Conservation (phyloP, 345 rosid genomes). For the Salix suchowensis region DNA sequence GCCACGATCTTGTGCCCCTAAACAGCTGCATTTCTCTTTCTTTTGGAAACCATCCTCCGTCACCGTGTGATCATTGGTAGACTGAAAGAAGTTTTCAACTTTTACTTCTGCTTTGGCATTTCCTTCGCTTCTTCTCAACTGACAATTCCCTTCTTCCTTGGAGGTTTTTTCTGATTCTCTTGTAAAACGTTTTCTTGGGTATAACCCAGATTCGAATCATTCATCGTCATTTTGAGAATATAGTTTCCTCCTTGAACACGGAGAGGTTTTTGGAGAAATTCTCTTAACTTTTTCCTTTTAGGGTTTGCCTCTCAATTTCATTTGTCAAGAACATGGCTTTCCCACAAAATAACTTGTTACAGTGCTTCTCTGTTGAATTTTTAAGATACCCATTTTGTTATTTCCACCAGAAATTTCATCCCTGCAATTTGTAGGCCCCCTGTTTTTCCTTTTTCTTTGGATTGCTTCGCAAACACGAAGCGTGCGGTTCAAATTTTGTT, state of each 20-base stretch:
- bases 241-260: not conserved
- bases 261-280: conserved; percentile 1
- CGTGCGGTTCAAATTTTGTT: conserved; percentile 8
- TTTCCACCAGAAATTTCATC: conserved; percentile 15
- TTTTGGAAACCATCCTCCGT: conserved; percentile 4
- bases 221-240: not conserved
- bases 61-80: conserved; percentile 7
- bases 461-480: conserved; percentile 21
- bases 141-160: not conserved
- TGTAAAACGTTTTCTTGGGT: conserved; percentile 3
- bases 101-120: conserved; percentile 9
- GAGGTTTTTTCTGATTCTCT: conserved; percentile 10
- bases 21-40: conserved; percentile 7
- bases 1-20: conserved; percentile 27
- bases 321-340: conserved; percentile 16
- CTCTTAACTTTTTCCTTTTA: conserved; percentile 1
- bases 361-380: conserved; percentile 26
- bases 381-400: conserved; percentile 14
- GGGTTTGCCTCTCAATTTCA: conserved; percentile 10
- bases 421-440: not conserved
- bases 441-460: conserved; percentile 19
- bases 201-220: not conserved
- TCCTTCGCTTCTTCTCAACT: not conserved
- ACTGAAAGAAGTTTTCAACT: conserved; percentile 7
- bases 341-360: conserved; percentile 19